Base-by-base conservation (phyloP, 169 alveolate genomes). In the Cryptosporidium sp. region DNA sequence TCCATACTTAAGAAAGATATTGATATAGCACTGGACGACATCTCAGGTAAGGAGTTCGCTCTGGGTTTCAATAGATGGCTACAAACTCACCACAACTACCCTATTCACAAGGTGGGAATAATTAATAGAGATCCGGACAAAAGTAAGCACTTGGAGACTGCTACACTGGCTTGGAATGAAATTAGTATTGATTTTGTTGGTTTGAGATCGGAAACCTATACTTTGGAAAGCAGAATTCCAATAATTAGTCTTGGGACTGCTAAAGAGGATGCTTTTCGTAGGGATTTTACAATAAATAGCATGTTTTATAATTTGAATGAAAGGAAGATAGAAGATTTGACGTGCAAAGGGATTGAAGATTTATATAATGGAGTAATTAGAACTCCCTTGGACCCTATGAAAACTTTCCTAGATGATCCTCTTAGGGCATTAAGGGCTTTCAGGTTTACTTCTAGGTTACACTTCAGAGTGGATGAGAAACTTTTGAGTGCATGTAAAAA, bases 351-450 rank as follows among this genome's bases (percentile, higher is more conserved):
- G 7, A 68, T 97, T 9, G 71, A 91, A 23, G 99, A 98, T 91
- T 94, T 98, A 43, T 84, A 94, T 84, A 93, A 95, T 45, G 94
- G 96, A 84, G 68, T 98, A 23, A 97, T 98, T 14, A 93, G 99
- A 84, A 97, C 99, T 8, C 99, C 99, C 5, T 91, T 97, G 41
- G 96, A 95, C 37, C 97, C 99, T 2, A 86, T 94, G 31, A 87
- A 95, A 41, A 98, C 99, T 6, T 97, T 98, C 92, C 85, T 94
- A 74, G 99, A 98, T 93, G 99, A 98, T 93, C 99, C 99, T 6
- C 93, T 98, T 45, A 94, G 99, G 87, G 95, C 97, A 29, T 91
- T 98, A 71, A 94, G 99, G 86, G 97, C 99, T n/a, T 95, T 98
- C 35, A 93, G 99, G 75, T 98, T 98, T 89, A 96, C 99, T 31